These are phyloP conservation scores for Boletellus emodensis DNA, from an alignment of 768 basidiomycete genomes.

Conservation along the genomic window DNA sequence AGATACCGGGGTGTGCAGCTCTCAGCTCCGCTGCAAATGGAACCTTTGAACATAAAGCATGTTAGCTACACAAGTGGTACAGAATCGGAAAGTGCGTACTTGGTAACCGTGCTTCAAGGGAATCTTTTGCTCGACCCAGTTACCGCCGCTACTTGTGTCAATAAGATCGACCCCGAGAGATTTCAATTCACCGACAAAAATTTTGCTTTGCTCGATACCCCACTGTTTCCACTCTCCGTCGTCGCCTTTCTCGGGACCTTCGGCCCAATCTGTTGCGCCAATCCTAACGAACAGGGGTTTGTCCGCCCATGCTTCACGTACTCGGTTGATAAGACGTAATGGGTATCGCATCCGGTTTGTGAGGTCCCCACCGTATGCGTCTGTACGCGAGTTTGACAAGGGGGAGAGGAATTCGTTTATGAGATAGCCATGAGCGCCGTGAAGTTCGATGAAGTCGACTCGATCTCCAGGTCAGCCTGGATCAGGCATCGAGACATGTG, in stretches of 20 bases:
- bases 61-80: neutral
- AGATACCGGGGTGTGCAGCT: conserved; percentile 50
- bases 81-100: conserved; percentile 29
- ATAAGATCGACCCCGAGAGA: conserved; percentile 71
- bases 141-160: conserved; percentile 67
- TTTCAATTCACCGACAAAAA: conserved; percentile 52
- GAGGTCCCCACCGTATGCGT: conserved; percentile 68
- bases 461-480: conserved; percentile 8
- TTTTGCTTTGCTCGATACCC: conserved; percentile 74
- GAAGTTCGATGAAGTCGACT: conserved; percentile 73
- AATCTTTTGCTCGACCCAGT: conserved; percentile 60
- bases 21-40: conserved; percentile 67
- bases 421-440: conserved; percentile 66
- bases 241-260: conserved; percentile 48
- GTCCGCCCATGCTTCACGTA: conserved; percentile 54
- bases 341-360: conserved; percentile 71
- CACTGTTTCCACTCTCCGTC: conserved; percentile 60
- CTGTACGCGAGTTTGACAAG: conserved; percentile 66
- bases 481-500: neutral
- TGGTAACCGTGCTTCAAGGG: conserved; percentile 53
- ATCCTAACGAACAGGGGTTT: conserved; percentile 73
- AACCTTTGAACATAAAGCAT: conserved; percentile 37
- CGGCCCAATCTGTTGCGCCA: conserved; percentile 65
- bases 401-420: conserved; percentile 68
- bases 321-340: conserved; percentile 49